A percentile compares a stretch with the other conserved stretches of the same genome.
Conservation (phyloP, 2,329 filamentous ascomycete genomes). For the Arthrobotrys sinensis region DNA sequence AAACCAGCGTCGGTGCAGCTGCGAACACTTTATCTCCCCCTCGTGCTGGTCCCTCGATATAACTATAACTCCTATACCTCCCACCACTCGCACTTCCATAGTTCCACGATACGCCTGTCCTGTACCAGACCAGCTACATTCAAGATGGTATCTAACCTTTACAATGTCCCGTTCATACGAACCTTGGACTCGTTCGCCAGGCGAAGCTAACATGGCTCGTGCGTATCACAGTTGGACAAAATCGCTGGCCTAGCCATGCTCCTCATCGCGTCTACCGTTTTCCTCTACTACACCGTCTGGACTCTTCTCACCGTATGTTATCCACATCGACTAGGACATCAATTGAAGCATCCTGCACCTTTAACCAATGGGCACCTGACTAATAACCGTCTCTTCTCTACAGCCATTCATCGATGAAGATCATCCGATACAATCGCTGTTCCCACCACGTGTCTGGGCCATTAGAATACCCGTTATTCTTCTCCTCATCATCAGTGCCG, state of each 20-base stretch:
- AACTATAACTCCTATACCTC: conserved; percentile 12
- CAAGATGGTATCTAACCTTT: conserved; percentile 45
- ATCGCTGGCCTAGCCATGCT: conserved; percentile 83
- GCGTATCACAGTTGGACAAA: conserved; percentile 83
- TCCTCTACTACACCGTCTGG: conserved; percentile 97
- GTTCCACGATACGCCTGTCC: background rate
- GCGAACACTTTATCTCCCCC: conserved; percentile 25
- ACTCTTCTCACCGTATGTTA: conserved; percentile 89
- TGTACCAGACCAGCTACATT: conserved; percentile 27
- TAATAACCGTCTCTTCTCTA: conserved; percentile 8
- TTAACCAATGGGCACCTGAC: background rate
- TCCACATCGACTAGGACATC: conserved; percentile 17
- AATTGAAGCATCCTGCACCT: conserved; percentile 21
- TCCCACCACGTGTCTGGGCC: conserved; percentile 97
- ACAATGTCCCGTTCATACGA: background rate
- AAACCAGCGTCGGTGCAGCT: conserved; percentile 23
- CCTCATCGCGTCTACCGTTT: conserved; percentile 79
- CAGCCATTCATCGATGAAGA: conserved; percentile 97
- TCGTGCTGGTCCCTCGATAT: conserved; percentile 24
- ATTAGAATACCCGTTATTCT: conserved; percentile 98
- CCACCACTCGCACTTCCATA: conserved; percentile 7
- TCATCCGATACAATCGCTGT: conserved; percentile 93
- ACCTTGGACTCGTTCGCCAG: background rate
- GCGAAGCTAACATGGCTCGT: conserved; percentile 26
- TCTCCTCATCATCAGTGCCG: conserved; percentile 88